Evolutionary conservation across 192 early-diverging fungal species (phyloP).

Genomic region (Coemansia asiatica): DNA sequence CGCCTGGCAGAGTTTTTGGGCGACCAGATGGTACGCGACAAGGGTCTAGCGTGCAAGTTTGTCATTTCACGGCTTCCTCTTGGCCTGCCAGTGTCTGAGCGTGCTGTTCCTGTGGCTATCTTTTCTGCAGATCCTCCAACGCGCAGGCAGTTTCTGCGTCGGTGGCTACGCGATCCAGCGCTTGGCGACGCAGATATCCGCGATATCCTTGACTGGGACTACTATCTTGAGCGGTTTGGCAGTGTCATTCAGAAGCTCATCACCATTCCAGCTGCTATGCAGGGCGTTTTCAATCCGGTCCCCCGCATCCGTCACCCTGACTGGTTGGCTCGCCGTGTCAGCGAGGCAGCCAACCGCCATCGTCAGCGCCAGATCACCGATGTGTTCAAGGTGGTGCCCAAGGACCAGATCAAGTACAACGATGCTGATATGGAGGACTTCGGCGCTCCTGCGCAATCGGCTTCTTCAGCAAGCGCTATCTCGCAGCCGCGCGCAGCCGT

Average conservation of each 20-base stretch:
- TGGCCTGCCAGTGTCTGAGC: conserved; percentile 85
- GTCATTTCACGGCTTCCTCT: conserved; percentile 84
- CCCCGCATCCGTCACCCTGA: conserved; percentile 91
- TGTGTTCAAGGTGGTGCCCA: conserved; percentile 64
- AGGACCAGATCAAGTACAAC: conserved; percentile 32
- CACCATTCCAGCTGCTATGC: conserved; percentile 98
- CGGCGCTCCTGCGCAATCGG: conserved; percentile 24
- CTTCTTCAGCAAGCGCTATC: conserved; percentile 9
- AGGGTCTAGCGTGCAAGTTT: conserved; percentile 93
- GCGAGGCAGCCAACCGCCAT: conserved; percentile 72
- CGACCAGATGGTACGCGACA: conserved; percentile 97
- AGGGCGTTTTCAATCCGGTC: conserved; percentile 89
- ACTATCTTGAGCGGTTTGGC: conserved; percentile 95
- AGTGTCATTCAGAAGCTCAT: conserved; percentile 95
- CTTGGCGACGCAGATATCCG: conserved; percentile 83
- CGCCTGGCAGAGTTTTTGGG: conserved; percentile 96
- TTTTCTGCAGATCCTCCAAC: conserved; percentile 82
- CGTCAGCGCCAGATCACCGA: conserved; percentile 85
- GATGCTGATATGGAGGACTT: conserved; percentile 63
- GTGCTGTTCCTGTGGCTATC: conserved; percentile 93
- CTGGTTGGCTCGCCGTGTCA: conserved; percentile 86
- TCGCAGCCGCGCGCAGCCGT: conserved; percentile 19
- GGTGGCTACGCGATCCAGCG: conserved; percentile 85
- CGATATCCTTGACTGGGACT: conserved; percentile 93
- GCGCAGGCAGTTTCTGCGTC: conserved; percentile 78